Percentiles rank a stretch among this genome's conserved stretches.
Conservation (phyloP, 2,329 filamentous ascomycete genomes). For the Myriangium duriaei region DNA sequence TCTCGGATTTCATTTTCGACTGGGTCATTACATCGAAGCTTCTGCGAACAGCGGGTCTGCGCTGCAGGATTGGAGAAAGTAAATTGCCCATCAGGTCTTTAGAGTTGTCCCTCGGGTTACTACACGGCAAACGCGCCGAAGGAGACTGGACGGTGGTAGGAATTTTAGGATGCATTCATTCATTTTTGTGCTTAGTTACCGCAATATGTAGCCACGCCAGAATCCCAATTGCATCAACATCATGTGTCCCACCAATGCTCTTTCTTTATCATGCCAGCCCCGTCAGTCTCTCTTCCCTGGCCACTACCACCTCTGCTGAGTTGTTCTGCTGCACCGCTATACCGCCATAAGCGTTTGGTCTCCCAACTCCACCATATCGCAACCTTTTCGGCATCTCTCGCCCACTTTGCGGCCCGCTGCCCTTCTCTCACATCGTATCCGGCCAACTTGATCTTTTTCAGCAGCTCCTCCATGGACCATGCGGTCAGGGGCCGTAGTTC, state of each 20-base stretch:
- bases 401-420: background rate
- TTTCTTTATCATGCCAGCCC: background rate
- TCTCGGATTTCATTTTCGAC: too few relatives aligned
- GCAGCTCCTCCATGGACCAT: background rate
- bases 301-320: background rate
- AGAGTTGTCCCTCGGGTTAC: too few relatives aligned
- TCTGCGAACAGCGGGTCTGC: too few relatives aligned
- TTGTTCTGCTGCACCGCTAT: background rate
- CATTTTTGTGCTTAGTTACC: too few relatives aligned
- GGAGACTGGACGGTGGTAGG: too few relatives aligned
- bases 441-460: background rate
- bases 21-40: too few relatives aligned
- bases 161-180: too few relatives aligned
- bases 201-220: too few relatives aligned
- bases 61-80: too few relatives aligned
- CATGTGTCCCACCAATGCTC: background rate
- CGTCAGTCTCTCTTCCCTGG: background rate
- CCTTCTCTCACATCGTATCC: background rate
- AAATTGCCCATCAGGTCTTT: too few relatives aligned
- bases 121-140: too few relatives aligned
- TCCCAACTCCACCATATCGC: background rate
- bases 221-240: too few relatives aligned
- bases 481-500: conserved; percentile 3
- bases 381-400: background rate
- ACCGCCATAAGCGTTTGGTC: background rate